Evolutionary conservation across 2,329 filamentous ascomycete species (phyloP).

Genomic region (Penicillium sp.): DNA sequence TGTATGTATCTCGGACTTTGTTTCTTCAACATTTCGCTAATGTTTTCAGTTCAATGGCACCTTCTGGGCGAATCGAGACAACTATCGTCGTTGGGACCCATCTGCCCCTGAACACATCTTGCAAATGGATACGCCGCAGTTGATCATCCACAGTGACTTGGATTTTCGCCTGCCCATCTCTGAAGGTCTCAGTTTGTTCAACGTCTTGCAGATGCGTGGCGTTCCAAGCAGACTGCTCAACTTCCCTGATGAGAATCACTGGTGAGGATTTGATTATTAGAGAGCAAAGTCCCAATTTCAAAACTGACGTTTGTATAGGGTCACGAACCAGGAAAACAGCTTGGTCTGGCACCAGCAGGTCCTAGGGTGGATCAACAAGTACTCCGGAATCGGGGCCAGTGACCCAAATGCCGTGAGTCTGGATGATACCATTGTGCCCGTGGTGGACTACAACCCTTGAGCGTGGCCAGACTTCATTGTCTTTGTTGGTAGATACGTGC

Average conservation of each 20-base stretch:
- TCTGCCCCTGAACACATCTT: constrained; percentile 53
- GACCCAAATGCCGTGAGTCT: constrained; percentile 33
- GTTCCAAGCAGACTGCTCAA: constrained; percentile 73
- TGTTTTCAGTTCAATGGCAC: constrained; percentile 45
- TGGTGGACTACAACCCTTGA: constrained; percentile 31
- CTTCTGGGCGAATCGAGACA: constrained; percentile 55
- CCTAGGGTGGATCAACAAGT: constrained; percentile 66
- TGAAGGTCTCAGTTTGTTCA: constrained; percentile 78
- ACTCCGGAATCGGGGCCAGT: constrained; percentile 37
- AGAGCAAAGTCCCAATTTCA: not conserved
- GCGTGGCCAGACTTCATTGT: not conserved
- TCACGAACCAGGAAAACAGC: constrained; percentile 83
- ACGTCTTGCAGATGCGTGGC: constrained; percentile 70
- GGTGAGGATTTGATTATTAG: constrained; percentile 26
- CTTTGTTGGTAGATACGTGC: not conserved
- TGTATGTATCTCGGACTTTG: constrained; percentile 17
- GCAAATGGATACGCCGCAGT: constrained; percentile 76
- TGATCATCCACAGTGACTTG: constrained; percentile 80
- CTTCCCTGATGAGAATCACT: constrained; percentile 74
- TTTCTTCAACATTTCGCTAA: not conserved
- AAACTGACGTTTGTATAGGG: constrained; percentile 48
- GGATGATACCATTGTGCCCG: constrained; percentile 33
- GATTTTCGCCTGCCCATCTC: constrained; percentile 83
- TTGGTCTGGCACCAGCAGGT: constrained; percentile 85
- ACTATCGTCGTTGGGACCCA: constrained; percentile 70